Percentiles rank a stretch among this genome's conserved stretches.
Evolutionary conservation across 73 alveolate genomes (phyloP).

Genomic region (Effrenium voratum): DNA sequence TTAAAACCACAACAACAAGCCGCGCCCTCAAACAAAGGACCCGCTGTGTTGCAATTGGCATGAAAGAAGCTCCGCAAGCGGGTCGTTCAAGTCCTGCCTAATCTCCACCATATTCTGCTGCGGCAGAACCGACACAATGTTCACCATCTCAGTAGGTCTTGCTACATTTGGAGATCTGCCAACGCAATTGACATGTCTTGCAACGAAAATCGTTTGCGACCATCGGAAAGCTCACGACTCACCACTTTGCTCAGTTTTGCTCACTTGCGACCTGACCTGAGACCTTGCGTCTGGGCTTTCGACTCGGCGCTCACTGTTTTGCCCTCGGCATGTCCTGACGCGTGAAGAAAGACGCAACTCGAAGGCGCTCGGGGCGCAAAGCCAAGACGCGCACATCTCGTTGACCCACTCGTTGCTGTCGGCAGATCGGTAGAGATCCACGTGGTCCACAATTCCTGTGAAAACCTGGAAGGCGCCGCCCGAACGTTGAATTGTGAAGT

Average conservation of each 20-base stretch:
- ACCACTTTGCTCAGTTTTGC: not conserved
- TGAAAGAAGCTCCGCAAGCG: too few species aligned
- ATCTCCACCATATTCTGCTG: constrained; percentile 88
- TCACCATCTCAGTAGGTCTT: constrained; percentile 82
- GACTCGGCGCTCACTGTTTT: constrained; percentile 7
- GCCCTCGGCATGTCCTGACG: constrained; percentile 30
- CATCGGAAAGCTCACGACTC: too few species aligned
- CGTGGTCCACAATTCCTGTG: constrained; percentile 49
- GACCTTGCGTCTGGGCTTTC: not conserved
- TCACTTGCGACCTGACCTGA: not conserved
- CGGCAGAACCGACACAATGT: constrained; percentile 52
- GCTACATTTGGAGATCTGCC: too few species aligned
- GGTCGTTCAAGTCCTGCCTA: constrained; percentile 43
- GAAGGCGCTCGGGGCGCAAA: not conserved
- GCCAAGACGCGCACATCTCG: constrained; percentile 18
- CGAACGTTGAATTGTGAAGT: too few species aligned
- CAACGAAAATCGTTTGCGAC: too few species aligned
- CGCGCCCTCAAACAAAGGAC: too few species aligned
- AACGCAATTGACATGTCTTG: too few species aligned
- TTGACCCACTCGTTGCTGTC: constrained; percentile 73
- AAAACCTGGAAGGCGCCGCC: constrained; percentile 6
- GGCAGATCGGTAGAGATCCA: constrained; percentile 57
- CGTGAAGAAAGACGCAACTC: too few species aligned
- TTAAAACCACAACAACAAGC: too few species aligned
- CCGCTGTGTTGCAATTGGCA: too few species aligned